Percentiles rank a stretch among this genome's conserved stretches.
phyloP scores from a whole-genome alignment of 306 rosid species.

The Rosa lucieae region DNA sequence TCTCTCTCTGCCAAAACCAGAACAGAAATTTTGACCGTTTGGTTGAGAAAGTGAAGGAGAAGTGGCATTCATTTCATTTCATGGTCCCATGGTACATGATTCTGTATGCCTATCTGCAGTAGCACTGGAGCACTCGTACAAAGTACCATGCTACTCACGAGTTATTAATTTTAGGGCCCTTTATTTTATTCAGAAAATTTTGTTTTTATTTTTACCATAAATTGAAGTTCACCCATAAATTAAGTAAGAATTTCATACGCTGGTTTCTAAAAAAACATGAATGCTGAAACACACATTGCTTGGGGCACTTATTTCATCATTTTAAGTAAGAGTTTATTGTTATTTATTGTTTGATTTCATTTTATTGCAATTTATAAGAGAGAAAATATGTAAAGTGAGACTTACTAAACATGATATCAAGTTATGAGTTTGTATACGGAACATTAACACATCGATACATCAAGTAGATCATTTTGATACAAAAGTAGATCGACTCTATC shows the following conservation, averaged over 20 bases:
- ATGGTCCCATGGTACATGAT: background rate
- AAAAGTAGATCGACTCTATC: too few relatives aligned
- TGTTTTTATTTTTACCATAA: background rate
- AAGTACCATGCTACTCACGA: background rate
- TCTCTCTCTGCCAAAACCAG: background rate
- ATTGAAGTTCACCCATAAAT: background rate
- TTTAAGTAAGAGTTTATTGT: too few relatives aligned
- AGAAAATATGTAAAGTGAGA: background rate
- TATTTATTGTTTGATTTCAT: too few relatives aligned
- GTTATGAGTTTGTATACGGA: too few relatives aligned
- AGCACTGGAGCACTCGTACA: background rate
- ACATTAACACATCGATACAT: background rate
- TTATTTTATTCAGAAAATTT: background rate
- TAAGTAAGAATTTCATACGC: background rate
- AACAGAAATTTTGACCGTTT: constrained; percentile 44
- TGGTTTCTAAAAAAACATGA: background rate
- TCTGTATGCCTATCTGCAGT: background rate
- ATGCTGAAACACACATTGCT: background rate
- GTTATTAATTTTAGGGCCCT: background rate
- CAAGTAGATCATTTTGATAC: too few relatives aligned
- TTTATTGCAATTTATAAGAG: too few relatives aligned
- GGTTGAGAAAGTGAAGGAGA: constrained; percentile 26
- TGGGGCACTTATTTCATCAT: background rate
- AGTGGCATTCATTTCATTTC: background rate
- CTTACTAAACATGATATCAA: too few relatives aligned